Evolutionary conservation across 164 flowering plant genomes (phyloP).

Genomic region (Vitis labrusca): DNA sequence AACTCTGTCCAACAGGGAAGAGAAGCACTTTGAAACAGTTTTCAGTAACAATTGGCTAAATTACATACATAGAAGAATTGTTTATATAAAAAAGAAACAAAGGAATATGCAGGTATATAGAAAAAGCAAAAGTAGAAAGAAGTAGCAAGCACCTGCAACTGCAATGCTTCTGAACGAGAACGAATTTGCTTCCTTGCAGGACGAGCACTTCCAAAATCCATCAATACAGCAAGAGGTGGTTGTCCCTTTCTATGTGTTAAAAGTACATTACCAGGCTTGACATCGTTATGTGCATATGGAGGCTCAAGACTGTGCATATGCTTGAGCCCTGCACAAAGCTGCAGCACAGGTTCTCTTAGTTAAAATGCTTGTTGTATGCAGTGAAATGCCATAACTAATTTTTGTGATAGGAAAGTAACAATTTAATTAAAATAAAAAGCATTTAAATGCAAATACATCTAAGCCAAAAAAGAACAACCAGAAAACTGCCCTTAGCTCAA

Average conservation of each 20-base stretch:
- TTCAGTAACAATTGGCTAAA: background rate
- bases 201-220: constrained; percentile 98
- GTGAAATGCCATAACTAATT: background rate
- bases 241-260: constrained; percentile 82
- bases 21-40: constrained; percentile 2
- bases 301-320: constrained; percentile 94
- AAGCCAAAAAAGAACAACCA: too few relatives aligned
- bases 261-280: constrained; percentile 95
- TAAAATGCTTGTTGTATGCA: background rate
- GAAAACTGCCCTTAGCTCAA: too few relatives aligned
- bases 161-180: constrained; percentile 85
- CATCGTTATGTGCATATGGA: constrained; percentile 97
- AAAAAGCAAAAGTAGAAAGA: constrained; percentile 4
- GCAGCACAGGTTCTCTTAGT: constrained; percentile 20
- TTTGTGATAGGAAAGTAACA: background rate
- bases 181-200: constrained; percentile 87
- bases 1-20: background rate
- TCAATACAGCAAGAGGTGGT: constrained; percentile 82
- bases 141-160: constrained; percentile 68
- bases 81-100: background rate
- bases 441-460: too few relatives aligned
- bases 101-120: background rate
- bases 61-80: background rate
- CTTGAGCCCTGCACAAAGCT: constrained; percentile 98
- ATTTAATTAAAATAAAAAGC: too few relatives aligned